Percentiles rank a stretch among this genome's conserved stretches.
phyloP scores from a whole-genome alignment of 2,329 filamentous ascomycete species.

The Aspergillus novoparasiticus region DNA sequence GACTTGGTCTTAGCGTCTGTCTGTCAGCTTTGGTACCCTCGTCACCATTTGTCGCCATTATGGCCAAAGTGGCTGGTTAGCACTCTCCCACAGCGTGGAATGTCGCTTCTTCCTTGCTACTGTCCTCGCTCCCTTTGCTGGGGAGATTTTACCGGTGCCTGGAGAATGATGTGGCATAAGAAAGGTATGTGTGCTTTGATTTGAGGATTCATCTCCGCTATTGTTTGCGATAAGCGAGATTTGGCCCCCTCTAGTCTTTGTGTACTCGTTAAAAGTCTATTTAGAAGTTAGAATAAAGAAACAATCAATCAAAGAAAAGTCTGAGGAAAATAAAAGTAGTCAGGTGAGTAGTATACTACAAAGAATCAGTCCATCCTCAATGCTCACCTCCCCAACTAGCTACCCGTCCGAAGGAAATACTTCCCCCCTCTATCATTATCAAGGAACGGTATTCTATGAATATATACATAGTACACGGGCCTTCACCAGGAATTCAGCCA shows the following conservation, averaged over 20 bases:
- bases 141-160: not conserved
- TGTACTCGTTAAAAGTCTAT: not conserved
- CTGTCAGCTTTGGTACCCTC: not conserved
- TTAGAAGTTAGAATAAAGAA: not conserved
- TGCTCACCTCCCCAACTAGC: not conserved
- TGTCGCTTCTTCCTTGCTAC: not conserved
- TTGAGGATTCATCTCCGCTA: not conserved
- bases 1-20: not conserved
- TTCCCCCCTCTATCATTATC: not conserved
- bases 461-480: constrained; percentile 1
- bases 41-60: not conserved
- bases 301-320: not conserved
- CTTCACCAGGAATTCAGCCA: not conserved
- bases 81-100: not conserved
- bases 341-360: not conserved
- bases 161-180: not conserved
- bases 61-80: not conserved
- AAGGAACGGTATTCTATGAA: not conserved
- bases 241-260: not conserved
- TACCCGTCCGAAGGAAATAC: not conserved
- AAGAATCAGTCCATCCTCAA: not conserved
- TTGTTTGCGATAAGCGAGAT: not conserved
- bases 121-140: not conserved
- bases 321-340: not conserved
- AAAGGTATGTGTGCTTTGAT: not conserved